Evolutionary conservation across 192 early-diverging fungal genomes (phyloP).

Genomic region (Thamnidium elegans): DNA sequence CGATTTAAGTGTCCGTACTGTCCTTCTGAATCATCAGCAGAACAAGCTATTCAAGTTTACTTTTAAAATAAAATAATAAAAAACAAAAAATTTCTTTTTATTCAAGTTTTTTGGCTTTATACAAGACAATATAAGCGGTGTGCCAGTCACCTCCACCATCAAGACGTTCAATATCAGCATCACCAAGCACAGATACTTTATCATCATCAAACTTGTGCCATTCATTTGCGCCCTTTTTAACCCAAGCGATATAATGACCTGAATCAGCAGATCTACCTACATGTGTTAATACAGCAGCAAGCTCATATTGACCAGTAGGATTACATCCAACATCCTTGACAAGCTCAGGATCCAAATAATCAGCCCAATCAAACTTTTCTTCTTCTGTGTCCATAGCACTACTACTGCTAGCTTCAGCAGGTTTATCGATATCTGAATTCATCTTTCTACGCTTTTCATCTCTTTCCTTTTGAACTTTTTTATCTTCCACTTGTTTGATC

Average conservation of each 20-base stretch:
- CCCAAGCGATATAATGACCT: slow-evolving; percentile 96
- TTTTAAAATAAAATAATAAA: slow-evolving; percentile 53
- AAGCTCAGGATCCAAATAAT: slow-evolving; percentile 67
- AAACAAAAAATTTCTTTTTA: slow-evolving; percentile 11
- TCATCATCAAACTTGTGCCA: slow-evolving; percentile 97
- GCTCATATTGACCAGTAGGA: slow-evolving; percentile 86
- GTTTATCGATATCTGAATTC: slow-evolving; percentile 28
- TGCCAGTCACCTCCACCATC: slow-evolving; percentile 90
- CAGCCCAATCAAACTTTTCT: slow-evolving; percentile 32
- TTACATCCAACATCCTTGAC: slow-evolving; percentile 81
- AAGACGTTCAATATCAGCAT: slow-evolving; percentile 87
- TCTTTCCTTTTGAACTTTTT: slow-evolving; percentile 51
- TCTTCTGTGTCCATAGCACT: slow-evolving; percentile 5
- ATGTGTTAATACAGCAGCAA: slow-evolving; percentile 93
- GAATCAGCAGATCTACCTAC: slow-evolving; percentile 91
- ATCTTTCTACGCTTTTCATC: slow-evolving; percentile 40
- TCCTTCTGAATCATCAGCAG: slow-evolving; percentile 75
- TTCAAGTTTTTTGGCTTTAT: slow-evolving; percentile 71
- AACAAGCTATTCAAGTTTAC: slow-evolving; percentile 75
- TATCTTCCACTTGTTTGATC: slow-evolving; percentile 74
- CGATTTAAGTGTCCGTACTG: slow-evolving; percentile 99
- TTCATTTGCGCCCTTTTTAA: slow-evolving; percentile 64
- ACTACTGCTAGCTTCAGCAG: not conserved
- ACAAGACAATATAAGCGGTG: slow-evolving; percentile 87
- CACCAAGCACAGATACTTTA: slow-evolving; percentile 77